These are phyloP conservation scores for Ceratobasidium sp. DNA, from an alignment of 1,284 basidiomycete species.

Conservation along the genomic window DNA sequence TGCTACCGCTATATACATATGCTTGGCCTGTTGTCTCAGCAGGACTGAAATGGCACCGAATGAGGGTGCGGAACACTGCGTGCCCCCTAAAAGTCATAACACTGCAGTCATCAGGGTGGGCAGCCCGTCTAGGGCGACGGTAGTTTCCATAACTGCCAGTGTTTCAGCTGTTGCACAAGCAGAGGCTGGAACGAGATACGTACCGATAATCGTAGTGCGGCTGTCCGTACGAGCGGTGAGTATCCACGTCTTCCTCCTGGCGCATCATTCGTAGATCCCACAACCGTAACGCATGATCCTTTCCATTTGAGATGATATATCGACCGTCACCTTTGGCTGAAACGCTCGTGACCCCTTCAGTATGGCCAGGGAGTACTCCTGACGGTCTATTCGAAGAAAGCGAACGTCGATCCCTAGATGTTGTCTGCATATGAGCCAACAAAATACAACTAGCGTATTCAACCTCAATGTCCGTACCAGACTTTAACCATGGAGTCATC, in stretches of 20 bases:
- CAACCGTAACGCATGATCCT: constrained; percentile 90
- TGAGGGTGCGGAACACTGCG: constrained; percentile 89
- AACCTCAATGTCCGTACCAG: constrained; percentile 75
- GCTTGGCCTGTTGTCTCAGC: constrained; percentile 87
- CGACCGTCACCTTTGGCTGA: constrained; percentile 90
- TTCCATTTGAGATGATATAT: constrained; percentile 96
- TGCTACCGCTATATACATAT: constrained; percentile 93
- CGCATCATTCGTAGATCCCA: constrained; percentile 98
- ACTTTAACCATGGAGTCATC: constrained; percentile 96
- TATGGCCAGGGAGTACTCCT: constrained; percentile 92
- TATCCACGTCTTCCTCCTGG: constrained; percentile 67
- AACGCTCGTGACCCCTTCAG: constrained; percentile 91
- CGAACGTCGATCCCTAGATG: constrained; percentile 85
- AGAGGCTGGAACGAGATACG: constrained; percentile 42
- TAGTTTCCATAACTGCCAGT: constrained; percentile 66
- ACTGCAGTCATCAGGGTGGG: constrained; percentile 87
- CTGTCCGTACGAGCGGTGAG: constrained; percentile 64
- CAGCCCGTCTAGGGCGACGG: constrained; percentile 64
- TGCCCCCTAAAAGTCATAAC: constrained; percentile 97
- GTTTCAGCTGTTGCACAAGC: constrained; percentile 17
- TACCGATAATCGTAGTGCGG: constrained; percentile 82
- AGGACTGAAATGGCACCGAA: constrained; percentile 95
- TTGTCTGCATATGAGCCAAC: neutral
- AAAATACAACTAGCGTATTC: no score
- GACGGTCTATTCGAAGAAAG: constrained; percentile 83